phyloP scores from a whole-genome alignment of 192 early-diverging fungal genomes.

The Jimgerdemannia lactiflua region DNA sequence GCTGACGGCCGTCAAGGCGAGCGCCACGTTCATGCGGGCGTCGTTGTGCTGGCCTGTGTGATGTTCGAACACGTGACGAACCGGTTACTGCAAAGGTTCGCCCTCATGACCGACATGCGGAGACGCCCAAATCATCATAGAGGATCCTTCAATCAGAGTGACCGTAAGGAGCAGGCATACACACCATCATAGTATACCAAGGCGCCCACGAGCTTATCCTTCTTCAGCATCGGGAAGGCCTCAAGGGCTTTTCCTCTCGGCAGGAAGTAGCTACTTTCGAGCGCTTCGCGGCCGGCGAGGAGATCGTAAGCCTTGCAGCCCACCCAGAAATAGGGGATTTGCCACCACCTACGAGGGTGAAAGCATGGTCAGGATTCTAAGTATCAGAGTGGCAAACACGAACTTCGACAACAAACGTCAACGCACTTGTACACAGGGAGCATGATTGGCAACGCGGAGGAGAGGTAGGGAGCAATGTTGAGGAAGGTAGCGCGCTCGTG shows the following conservation, averaged over 20 bases:
- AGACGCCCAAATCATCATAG: not conserved
- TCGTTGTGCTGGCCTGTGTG: slow-evolving; percentile 90
- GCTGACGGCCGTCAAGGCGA: slow-evolving; percentile 85
- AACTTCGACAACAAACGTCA: not conserved
- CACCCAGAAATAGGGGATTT: slow-evolving; percentile 94
- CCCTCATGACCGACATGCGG: not conserved
- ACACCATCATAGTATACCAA: slow-evolving; percentile 95
- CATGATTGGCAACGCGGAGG: slow-evolving; percentile 92
- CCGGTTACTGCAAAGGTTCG: not conserved
- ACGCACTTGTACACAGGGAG: slow-evolving; percentile 87
- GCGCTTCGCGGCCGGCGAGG: slow-evolving; percentile 80
- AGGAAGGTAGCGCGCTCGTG: slow-evolving; percentile 93
- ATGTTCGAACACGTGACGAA: not conserved
- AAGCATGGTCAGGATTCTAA: not conserved
- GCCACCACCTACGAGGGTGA: slow-evolving; percentile 73
- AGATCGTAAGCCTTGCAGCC: slow-evolving; percentile 93
- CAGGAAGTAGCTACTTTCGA: slow-evolving; percentile 83
- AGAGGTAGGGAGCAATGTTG: slow-evolving; percentile 94
- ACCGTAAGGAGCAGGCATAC: slow-evolving; percentile 1
- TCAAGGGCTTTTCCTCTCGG: slow-evolving; percentile 84
- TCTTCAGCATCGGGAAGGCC: slow-evolving; percentile 94
- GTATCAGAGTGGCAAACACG: too few relatives aligned
- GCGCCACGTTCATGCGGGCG: slow-evolving; percentile 93
- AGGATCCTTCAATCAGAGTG: too few relatives aligned
- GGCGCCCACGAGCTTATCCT: slow-evolving; percentile 85